phyloP scores from a whole-genome alignment of 2,329 filamentous ascomycete genomes.

The Graphilbum fragrans region DNA sequence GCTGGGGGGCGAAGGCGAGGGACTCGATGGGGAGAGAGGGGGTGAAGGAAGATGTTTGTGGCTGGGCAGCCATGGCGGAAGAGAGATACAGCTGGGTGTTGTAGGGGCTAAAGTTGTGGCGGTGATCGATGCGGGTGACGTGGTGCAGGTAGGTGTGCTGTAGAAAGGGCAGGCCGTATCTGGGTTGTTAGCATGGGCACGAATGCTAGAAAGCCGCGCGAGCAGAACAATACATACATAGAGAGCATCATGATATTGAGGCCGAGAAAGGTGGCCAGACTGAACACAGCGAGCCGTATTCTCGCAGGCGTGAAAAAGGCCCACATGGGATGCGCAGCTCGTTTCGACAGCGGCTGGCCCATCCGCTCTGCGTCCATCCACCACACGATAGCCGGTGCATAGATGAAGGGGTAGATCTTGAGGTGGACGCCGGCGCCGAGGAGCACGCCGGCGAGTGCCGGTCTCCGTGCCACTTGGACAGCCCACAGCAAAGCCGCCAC shows the following conservation, averaged over 20 bases:
- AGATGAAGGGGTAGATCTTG: slow-evolving; percentile 98
- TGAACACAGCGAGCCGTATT: slow-evolving; percentile 46
- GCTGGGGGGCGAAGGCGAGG: slow-evolving; percentile 78
- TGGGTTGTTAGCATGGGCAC: slow-evolving; percentile 16
- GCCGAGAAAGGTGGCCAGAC: slow-evolving; percentile 58
- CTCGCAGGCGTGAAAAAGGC: slow-evolving; percentile 42
- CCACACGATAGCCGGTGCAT: slow-evolving; percentile 70
- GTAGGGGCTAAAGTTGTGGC: slow-evolving; percentile 97
- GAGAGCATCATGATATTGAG: slow-evolving; percentile 73
- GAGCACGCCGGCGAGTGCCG: slow-evolving; percentile 57
- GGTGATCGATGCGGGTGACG: slow-evolving; percentile 83
- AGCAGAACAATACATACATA: slow-evolving; percentile 35
- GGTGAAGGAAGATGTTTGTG: not conserved
- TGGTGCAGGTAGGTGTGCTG: slow-evolving; percentile 91
- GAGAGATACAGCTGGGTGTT: slow-evolving; percentile 82
- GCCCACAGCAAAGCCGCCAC: slow-evolving; percentile 79
- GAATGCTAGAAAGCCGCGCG: not conserved
- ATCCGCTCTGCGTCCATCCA: slow-evolving; percentile 56
- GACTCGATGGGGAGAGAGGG: slow-evolving; percentile 47
- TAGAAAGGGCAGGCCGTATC: slow-evolving; percentile 71
- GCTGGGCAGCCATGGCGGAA: slow-evolving; percentile 40
- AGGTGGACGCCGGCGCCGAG: slow-evolving; percentile 85
- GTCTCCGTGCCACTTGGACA: slow-evolving; percentile 44
- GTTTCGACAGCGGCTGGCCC: slow-evolving; percentile 5
- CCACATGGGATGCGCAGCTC: slow-evolving; percentile 11